These are phyloP conservation scores for Plasmodium inui DNA, from an alignment of 169 alveolate genomes.

Conservation along the genomic window DNA sequence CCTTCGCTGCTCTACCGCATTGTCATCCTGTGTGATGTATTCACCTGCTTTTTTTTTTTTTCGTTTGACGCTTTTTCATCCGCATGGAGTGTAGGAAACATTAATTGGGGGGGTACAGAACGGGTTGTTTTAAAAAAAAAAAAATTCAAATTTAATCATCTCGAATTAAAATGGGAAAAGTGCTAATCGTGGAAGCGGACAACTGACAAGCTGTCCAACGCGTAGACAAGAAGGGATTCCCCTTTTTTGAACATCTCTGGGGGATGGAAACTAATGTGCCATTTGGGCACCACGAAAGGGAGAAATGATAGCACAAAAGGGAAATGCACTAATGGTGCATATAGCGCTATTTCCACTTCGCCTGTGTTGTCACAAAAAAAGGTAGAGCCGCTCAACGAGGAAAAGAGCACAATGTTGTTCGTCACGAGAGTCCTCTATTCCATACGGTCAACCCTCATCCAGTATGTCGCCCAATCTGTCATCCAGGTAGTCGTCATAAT, in stretches of 20 bases:
- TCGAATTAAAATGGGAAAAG: neutral
- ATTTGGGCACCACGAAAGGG: neutral
- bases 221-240: neutral
- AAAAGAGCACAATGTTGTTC: neutral
- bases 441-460: slow-evolving; percentile 11
- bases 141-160: neutral
- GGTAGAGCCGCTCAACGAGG: neutral
- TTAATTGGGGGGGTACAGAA: neutral
- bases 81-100: neutral
- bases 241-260: neutral
- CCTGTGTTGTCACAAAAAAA: neutral
- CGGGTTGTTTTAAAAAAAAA: neutral
- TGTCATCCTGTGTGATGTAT: neutral
- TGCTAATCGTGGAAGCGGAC: neutral
- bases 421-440: neutral
- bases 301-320: neutral
- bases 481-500: slow-evolving; percentile 58
- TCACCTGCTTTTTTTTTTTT: neutral
- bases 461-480: slow-evolving; percentile 27
- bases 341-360: neutral
- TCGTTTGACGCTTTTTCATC: neutral
- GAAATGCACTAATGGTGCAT: neutral
- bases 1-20: neutral
- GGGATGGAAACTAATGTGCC: neutral
- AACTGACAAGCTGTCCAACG: neutral